phyloP scores from a whole-genome alignment of 1,139 yeast genomes.

The Yamadazyma atmosphaerica region DNA sequence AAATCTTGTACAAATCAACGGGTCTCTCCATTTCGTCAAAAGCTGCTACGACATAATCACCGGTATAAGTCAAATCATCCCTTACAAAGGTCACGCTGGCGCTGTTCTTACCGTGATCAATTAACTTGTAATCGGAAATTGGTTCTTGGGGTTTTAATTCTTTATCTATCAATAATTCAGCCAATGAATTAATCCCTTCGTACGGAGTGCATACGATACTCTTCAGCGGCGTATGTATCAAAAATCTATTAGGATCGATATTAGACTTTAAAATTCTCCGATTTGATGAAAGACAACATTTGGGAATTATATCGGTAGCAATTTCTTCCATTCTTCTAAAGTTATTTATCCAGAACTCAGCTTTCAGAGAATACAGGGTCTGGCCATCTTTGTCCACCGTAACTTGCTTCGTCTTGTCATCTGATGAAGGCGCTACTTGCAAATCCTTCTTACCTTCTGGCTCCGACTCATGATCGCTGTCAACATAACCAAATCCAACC shows the following conservation, averaged over 20 bases:
- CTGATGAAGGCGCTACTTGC: neutral
- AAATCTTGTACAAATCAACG: slow-evolving; percentile 5
- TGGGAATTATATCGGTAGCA: slow-evolving; percentile 10
- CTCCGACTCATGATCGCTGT: too few relatives aligned
- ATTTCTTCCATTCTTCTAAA: slow-evolving; percentile 8
- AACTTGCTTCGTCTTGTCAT: neutral
- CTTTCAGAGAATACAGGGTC: neutral
- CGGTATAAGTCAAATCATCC: slow-evolving; percentile 28
- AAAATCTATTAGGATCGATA: slow-evolving; percentile 6
- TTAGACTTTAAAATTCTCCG: slow-evolving; percentile 7
- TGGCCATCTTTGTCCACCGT: slow-evolving; percentile 3
- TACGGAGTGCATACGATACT: slow-evolving; percentile 8
- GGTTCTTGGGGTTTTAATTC: too few relatives aligned
- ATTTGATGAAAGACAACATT: neutral
- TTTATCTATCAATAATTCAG: too few relatives aligned
- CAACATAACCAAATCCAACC: slow-evolving; percentile 42
- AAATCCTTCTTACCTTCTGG: too few relatives aligned
- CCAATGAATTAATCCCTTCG: slow-evolving; percentile 10
- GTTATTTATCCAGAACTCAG: slow-evolving; percentile 7
- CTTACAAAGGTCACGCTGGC: slow-evolving; percentile 18
- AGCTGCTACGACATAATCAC: slow-evolving; percentile 22
- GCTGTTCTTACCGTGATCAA: slow-evolving; percentile 8
- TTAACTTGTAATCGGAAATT: slow-evolving; percentile 3
- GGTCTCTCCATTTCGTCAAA: neutral
- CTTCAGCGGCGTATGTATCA: slow-evolving; percentile 6